Conservation (phyloP, 768 basidiomycete genomes). For the Favolaschia claudopus region DNA sequence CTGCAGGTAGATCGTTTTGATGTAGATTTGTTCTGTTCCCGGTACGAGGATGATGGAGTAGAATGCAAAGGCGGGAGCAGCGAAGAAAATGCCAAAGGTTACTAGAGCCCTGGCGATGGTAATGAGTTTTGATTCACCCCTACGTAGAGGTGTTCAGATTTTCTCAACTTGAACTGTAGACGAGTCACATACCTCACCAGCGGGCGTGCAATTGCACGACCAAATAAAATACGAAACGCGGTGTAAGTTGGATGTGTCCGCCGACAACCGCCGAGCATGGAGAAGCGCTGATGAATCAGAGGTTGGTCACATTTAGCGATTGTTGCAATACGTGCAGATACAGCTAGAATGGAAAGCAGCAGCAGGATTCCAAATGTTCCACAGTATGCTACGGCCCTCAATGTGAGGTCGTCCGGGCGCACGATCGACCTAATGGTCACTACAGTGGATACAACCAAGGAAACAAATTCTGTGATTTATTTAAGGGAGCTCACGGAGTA, state of each 20-base stretch:
- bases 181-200: conserved; percentile 4
- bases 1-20: too few species aligned
- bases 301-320: neutral
- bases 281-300: neutral
- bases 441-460: too few species aligned
- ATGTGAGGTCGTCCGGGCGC: too few species aligned
- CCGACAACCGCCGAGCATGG: neutral
- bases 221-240: neutral
- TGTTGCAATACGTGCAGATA: neutral
- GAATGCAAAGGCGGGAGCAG: neutral
- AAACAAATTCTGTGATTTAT: too few species aligned
- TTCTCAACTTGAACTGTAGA: too few species aligned
- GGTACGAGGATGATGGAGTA: neutral
- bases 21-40: neutral
- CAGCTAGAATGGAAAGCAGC: neutral
- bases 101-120: neutral
- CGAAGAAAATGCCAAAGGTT: neutral
- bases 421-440: too few species aligned
- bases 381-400: too few species aligned
- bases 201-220: neutral
- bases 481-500: too few species aligned
- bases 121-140: neutral
- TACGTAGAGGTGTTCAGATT: too few species aligned
- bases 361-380: too few species aligned
- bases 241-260: neutral